Percentiles rank a stretch among this genome's conserved stretches.
These are phyloP conservation scores for Asclepias syriaca DNA, from an alignment of 257 asterid species.

Conservation along the genomic window DNA sequence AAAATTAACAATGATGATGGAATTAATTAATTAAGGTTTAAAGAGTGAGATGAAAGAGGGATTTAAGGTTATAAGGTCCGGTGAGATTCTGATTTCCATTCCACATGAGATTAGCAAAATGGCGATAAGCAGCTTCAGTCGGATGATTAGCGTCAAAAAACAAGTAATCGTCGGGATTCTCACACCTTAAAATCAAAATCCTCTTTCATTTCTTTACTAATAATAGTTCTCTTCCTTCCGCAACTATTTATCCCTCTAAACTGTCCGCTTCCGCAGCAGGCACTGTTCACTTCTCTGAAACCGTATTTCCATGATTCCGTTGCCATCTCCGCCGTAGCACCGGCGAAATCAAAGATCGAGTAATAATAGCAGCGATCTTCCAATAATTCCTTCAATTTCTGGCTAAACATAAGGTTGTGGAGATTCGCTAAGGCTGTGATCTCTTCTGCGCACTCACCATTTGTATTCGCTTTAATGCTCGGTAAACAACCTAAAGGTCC, in stretches of 20 bases:
- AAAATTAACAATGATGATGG: too few species aligned
- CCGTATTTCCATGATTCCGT: slow-evolving; percentile 19
- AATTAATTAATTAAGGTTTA: not conserved
- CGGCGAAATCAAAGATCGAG: slow-evolving; percentile 13
- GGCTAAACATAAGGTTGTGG: slow-evolving; percentile 7
- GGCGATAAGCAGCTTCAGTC: slow-evolving; percentile 32
- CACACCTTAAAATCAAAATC: slow-evolving; percentile 23
- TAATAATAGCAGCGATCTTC: slow-evolving; percentile 9
- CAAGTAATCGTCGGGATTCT: slow-evolving; percentile 28
- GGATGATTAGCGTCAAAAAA: slow-evolving; percentile 54
- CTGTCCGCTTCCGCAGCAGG: slow-evolving; percentile 57
- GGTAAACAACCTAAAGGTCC: slow-evolving; percentile 17
- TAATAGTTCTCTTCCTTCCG: slow-evolving; percentile 39
- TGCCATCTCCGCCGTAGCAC: not conserved
- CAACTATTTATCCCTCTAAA: slow-evolving; percentile 42
- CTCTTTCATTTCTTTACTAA: slow-evolving; percentile 16
- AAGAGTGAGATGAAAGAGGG: slow-evolving; percentile 20
- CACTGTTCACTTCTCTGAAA: slow-evolving; percentile 39
- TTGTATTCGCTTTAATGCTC: not conserved
- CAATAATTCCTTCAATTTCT: not conserved
- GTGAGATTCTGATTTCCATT: slow-evolving; percentile 12
- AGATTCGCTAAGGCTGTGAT: slow-evolving; percentile 6
- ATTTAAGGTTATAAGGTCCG: slow-evolving; percentile 26
- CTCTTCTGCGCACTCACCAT: slow-evolving; percentile 11
- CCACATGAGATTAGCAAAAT: slow-evolving; percentile 44